Evolutionary conservation across 164 flowering plant species (phyloP).

Genomic region (Hamamelis virginiana): DNA sequence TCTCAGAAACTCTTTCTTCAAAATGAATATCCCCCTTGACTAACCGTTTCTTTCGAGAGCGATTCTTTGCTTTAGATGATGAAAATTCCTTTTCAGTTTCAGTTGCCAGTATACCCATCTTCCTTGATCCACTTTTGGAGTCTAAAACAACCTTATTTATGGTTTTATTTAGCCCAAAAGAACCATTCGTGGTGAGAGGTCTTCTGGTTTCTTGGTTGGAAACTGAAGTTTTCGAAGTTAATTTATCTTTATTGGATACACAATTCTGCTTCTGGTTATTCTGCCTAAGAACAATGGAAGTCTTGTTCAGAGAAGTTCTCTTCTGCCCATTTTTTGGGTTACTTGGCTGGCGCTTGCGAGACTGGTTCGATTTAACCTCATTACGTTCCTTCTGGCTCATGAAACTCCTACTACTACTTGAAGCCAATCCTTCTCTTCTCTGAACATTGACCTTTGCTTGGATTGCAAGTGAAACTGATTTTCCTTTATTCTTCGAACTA

Average conservation of each 20-base stretch:
- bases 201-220: slow-evolving; percentile 30
- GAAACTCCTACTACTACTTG: slow-evolving; percentile 22
- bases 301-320: slow-evolving; percentile 25
- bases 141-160: slow-evolving; percentile 31
- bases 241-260: slow-evolving; percentile 19
- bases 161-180: slow-evolving; percentile 26
- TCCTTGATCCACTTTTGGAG: slow-evolving; percentile 28
- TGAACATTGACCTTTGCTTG: slow-evolving; percentile 38
- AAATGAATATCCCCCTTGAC: slow-evolving; percentile 14
- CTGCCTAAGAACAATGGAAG: slow-evolving; percentile 36
- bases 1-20: slow-evolving; percentile 15
- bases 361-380: slow-evolving; percentile 26
- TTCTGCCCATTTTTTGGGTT: slow-evolving; percentile 25
- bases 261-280: slow-evolving; percentile 65
- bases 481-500: slow-evolving; percentile 31
- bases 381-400: slow-evolving; percentile 30
- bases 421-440: slow-evolving; percentile 31
- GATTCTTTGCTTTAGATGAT: slow-evolving; percentile 27
- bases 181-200: slow-evolving; percentile 15
- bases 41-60: slow-evolving; percentile 28
- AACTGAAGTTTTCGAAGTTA: slow-evolving; percentile 20
- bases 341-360: slow-evolving; percentile 20
- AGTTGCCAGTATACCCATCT: slow-evolving; percentile 14
- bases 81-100: slow-evolving; percentile 26
- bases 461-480: slow-evolving; percentile 28